Percentiles rank a stretch among this genome's conserved stretches.
Conservation (phyloP, 1,284 basidiomycete genomes). For the Retiboletus flavoniger region DNA sequence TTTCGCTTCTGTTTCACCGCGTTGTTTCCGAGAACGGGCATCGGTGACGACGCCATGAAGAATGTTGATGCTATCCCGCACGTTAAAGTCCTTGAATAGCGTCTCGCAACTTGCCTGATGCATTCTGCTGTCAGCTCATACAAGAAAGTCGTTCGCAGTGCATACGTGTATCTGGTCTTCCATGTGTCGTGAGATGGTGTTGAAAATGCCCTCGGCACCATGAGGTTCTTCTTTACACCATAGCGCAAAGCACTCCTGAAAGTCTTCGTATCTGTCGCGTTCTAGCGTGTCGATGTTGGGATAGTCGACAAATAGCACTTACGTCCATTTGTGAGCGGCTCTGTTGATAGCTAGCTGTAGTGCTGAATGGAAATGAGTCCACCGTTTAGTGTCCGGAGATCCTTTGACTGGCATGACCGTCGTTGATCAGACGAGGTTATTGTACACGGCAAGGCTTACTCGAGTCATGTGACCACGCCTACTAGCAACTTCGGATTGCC, state of each 20-base stretch:
- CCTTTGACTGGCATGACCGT: conserved; percentile 43
- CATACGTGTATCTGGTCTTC: conserved; percentile 62
- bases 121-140: background rate
- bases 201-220: conserved; percentile 62
- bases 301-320: conserved; percentile 33
- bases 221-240: conserved; percentile 74
- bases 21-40: conserved; percentile 57
- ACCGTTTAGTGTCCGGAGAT: conserved; percentile 58
- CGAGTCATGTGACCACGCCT: conserved; percentile 25
- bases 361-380: conserved; percentile 73
- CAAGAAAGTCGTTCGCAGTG: background rate
- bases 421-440: background rate
- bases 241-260: conserved; percentile 70
- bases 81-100: conserved; percentile 60
- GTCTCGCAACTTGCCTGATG: conserved; percentile 44
- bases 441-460: no score
- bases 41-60: conserved; percentile 67
- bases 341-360: conserved; percentile 72
- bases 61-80: conserved; percentile 64
- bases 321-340: conserved; percentile 81
- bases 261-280: conserved; percentile 64
- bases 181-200: conserved; percentile 65
- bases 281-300: conserved; percentile 1
- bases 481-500: no score
- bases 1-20: conserved; percentile 40